Evolutionary conservation across 257 asterid species (phyloP).

Genomic region (Asclepias syriaca): DNA sequence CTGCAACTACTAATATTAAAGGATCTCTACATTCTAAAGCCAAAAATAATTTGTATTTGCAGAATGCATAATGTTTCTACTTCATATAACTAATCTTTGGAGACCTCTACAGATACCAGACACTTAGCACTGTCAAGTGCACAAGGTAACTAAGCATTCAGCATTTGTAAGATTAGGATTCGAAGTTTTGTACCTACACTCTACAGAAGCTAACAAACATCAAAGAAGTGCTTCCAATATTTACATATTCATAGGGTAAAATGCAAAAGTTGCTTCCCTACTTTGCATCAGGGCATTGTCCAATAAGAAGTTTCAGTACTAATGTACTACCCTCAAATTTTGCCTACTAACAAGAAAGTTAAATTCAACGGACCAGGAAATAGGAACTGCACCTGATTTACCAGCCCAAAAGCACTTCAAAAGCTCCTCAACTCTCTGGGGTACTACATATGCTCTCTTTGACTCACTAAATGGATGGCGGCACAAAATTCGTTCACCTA

Average conservation of each 20-base stretch:
- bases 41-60: background rate
- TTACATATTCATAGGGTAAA: background rate
- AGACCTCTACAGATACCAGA: background rate
- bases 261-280: background rate
- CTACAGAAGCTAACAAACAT: background rate
- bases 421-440: slow-evolving; percentile 86
- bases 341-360: background rate
- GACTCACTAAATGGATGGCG: slow-evolving; percentile 94
- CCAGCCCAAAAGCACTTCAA: slow-evolving; percentile 91
- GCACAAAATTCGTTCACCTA: slow-evolving; percentile 73
- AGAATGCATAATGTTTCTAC: background rate
- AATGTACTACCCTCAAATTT: background rate
- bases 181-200: background rate
- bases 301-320: background rate
- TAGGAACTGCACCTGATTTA: slow-evolving; percentile 48
- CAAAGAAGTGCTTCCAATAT: background rate
- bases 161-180: background rate
- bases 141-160: background rate
- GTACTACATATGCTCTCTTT: slow-evolving; percentile 89
- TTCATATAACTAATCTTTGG: background rate
- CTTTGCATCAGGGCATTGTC: background rate
- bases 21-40: background rate
- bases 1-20: background rate
- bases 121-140: background rate
- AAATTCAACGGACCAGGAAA: slow-evolving; percentile 4